Evolutionary conservation across 2,329 filamentous ascomycete genomes (phyloP).

Genomic region (Phialocephala sp.): DNA sequence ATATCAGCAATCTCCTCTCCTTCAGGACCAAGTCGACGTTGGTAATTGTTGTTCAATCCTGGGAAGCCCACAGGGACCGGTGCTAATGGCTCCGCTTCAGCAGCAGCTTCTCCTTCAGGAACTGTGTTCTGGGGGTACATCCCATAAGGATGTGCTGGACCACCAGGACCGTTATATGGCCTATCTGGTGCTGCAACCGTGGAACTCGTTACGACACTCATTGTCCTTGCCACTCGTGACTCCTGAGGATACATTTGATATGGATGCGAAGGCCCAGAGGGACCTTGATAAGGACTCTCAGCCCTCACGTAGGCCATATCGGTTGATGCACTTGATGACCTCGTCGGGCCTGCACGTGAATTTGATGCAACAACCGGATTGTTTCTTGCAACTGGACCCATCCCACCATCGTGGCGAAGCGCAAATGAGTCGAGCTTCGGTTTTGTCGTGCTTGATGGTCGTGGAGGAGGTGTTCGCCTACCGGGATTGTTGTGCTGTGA

Average conservation of each 20-base stretch:
- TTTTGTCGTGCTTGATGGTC: constrained; percentile 63
- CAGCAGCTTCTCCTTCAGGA: constrained; percentile 55
- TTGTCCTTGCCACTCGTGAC: constrained; percentile 56
- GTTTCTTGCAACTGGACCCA: constrained; percentile 39
- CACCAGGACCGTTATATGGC: constrained; percentile 64
- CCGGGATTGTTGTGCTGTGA: constrained; percentile 33
- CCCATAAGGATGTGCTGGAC: constrained; percentile 83
- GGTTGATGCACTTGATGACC: constrained; percentile 40
- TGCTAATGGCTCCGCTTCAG: constrained; percentile 42
- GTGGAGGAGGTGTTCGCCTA: constrained; percentile 46
- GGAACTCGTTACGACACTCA: constrained; percentile 74
- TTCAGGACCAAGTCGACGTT: constrained; percentile 74
- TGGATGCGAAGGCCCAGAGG: constrained; percentile 77
- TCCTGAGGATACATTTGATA: constrained; percentile 88
- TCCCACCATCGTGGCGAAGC: constrained; percentile 57
- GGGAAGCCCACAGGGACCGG: constrained; percentile 77
- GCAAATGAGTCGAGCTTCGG: constrained; percentile 56
- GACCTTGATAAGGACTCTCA: constrained; percentile 64
- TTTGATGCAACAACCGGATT: constrained; percentile 29
- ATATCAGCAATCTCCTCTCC: constrained; percentile 88
- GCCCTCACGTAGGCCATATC: constrained; percentile 36
- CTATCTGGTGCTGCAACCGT: constrained; percentile 65
- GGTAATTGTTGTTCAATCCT: constrained; percentile 67
- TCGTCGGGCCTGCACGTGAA: constrained; percentile 26
- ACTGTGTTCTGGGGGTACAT: constrained; percentile 85